Evolutionary conservation across 2,329 filamentous ascomycete genomes (phyloP).

Genomic region (Paecilomyces formosus): DNA sequence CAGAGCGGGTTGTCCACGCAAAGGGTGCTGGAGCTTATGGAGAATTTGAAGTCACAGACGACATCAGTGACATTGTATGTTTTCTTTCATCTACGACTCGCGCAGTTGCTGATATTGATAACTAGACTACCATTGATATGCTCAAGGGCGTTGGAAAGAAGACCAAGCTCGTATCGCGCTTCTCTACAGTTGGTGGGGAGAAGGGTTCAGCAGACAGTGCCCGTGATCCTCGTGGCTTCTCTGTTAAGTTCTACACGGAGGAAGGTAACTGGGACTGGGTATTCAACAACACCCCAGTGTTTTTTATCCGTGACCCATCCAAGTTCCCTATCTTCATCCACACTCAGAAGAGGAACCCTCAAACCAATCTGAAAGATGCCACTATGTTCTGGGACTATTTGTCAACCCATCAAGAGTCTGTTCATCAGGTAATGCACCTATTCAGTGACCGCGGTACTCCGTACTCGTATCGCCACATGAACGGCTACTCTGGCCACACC

Average conservation of each 20-base stretch:
- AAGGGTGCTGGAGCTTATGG: conserved; percentile 37
- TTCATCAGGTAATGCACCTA: conserved; percentile 59
- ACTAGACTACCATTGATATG: conserved; percentile 38
- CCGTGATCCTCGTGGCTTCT: conserved; percentile 65
- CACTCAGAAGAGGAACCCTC: conserved; percentile 66
- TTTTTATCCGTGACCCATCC: conserved; percentile 66
- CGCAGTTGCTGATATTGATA: neutral
- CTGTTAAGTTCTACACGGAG: conserved; percentile 65
- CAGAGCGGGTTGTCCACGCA: conserved; percentile 37
- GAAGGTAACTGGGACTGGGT: conserved; percentile 70
- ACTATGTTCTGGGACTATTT: conserved; percentile 64
- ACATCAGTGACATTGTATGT: conserved; percentile 42
- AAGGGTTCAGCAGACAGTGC: conserved; percentile 64
- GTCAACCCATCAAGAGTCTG: conserved; percentile 53
- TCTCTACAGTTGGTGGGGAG: conserved; percentile 70
- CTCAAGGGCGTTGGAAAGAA: conserved; percentile 58
- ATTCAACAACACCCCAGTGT: conserved; percentile 66
- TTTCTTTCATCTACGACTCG: neutral
- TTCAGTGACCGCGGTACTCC: conserved; percentile 62
- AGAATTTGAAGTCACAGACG: conserved; percentile 40
- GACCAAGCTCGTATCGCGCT: conserved; percentile 59
- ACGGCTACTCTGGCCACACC: conserved; percentile 61
- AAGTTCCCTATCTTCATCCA: conserved; percentile 70
- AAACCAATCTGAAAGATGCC: conserved; percentile 61
- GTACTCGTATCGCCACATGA: conserved; percentile 59